These are phyloP conservation scores for Anacardium occidentale DNA, from an alignment of 345 rosid species.

Conservation along the genomic window DNA sequence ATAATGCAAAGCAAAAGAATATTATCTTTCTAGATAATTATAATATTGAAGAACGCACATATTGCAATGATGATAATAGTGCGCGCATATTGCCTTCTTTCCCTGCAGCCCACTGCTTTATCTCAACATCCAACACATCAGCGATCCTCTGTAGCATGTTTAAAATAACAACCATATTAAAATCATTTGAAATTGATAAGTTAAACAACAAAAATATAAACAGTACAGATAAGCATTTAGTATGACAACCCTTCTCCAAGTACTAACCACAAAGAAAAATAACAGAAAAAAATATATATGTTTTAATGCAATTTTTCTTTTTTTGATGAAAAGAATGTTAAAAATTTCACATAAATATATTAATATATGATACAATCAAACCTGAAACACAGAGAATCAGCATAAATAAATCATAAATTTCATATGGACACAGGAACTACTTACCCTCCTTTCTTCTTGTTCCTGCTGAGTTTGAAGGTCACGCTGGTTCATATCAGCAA, in stretches of 20 bases:
- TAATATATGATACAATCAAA: no score
- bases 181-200: slow-evolving; percentile 16
- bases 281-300: no score
- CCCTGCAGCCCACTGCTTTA: slow-evolving; percentile 88
- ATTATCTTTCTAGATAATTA: background rate
- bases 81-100: slow-evolving; percentile 96
- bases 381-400: no score
- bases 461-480: slow-evolving; percentile 72
- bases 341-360: no score
- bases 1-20: background rate
- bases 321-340: no score
- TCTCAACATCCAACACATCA: slow-evolving; percentile 55
- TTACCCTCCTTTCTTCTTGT: slow-evolving; percentile 90
- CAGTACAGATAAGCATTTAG: no score
- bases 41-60: slow-evolving; percentile 40
- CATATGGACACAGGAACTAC: slow-evolving; percentile 27
- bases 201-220: no score
- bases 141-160: slow-evolving; percentile 59
- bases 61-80: slow-evolving; percentile 74
- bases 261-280: no score
- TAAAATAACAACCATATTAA: slow-evolving; percentile 2
- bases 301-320: no score
- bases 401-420: background rate
- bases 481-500: slow-evolving; percentile 87
- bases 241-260: no score